A percentile compares a stretch with the other conserved stretches of the same genome.
phyloP scores from a whole-genome alignment of 2,329 filamentous ascomycete species.

The Thyridium curvatum region DNA sequence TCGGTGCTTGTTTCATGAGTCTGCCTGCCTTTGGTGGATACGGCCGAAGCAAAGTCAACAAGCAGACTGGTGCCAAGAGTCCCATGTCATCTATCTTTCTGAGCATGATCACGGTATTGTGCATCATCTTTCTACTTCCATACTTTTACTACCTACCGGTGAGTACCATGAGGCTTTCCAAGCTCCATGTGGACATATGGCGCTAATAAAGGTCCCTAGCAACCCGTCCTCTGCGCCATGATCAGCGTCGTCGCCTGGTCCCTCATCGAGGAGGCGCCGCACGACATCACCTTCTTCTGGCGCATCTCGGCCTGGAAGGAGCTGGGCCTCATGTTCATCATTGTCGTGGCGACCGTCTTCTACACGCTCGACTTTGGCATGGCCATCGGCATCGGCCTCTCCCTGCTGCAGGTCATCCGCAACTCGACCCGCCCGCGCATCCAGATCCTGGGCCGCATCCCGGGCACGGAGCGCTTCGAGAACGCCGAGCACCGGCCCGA shows the following conservation, averaged over 20 bases:
- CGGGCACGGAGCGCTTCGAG: conserved; percentile 76
- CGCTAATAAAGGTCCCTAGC: conserved; percentile 40
- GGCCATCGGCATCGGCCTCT: conserved; percentile 86
- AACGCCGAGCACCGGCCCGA: conserved; percentile 73
- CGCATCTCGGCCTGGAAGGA: conserved; percentile 82
- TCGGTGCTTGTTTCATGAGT: conserved; percentile 87
- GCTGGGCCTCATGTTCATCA: conserved; percentile 78
- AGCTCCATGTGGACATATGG: background rate
- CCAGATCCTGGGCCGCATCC: conserved; percentile 87
- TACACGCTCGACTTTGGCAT: conserved; percentile 93
- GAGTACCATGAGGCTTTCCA: conserved; percentile 27
- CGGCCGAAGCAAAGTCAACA: conserved; percentile 91
- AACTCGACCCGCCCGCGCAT: conserved; percentile 91
- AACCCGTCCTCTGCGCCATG: conserved; percentile 89
- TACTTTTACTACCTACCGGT: conserved; percentile 96
- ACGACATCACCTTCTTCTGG: conserved; percentile 86
- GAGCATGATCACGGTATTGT: conserved; percentile 73
- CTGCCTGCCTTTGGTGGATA: conserved; percentile 95
- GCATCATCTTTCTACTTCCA: conserved; percentile 75
- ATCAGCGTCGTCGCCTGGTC: conserved; percentile 94
- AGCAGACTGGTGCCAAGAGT: conserved; percentile 82
- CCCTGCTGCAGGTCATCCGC: conserved; percentile 80
- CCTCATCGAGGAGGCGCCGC: conserved; percentile 88
- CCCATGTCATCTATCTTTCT: conserved; percentile 91
- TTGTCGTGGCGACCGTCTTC: conserved; percentile 88